Evolutionary conservation across 345 rosid species (phyloP).

Genomic region (Lenwebbia sp.): DNA sequence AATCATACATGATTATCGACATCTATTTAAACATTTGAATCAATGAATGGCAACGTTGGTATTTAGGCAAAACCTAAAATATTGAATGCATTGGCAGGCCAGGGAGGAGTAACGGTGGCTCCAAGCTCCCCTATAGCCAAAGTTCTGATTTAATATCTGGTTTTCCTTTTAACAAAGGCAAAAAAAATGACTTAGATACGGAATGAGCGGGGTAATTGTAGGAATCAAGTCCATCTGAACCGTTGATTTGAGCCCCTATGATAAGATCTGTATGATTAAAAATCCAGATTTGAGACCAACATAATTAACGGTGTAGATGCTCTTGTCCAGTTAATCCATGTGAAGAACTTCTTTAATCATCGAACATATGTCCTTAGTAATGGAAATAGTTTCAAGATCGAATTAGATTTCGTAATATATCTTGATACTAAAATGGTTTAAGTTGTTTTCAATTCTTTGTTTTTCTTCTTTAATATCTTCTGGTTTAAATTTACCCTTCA

Average conservation of each 20-base stretch:
- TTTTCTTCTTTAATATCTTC: not conserved
- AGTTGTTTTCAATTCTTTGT: not conserved
- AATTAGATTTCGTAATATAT: not conserved
- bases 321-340: rapidly evolving
- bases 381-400: not conserved
- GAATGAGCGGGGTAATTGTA: not conserved
- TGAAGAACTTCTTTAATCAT: not conserved
- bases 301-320: not conserved
- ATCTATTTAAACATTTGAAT: not conserved
- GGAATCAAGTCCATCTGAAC: not conserved
- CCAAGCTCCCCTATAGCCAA: not conserved
- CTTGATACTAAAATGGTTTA: not conserved
- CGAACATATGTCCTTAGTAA: not conserved
- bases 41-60: not conserved
- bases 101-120: not conserved
- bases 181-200: no score
- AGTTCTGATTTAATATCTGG: no score
- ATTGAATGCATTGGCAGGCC: not conserved
- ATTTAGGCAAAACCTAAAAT: not conserved
- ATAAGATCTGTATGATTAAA: not conserved
- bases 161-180: no score
- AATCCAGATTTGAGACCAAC: rapidly evolving
- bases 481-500: not conserved
- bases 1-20: no score
- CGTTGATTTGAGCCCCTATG: rapidly evolving